Evolutionary conservation across 768 basidiomycete genomes (phyloP).

Genomic region (Myochromella boudieri): DNA sequence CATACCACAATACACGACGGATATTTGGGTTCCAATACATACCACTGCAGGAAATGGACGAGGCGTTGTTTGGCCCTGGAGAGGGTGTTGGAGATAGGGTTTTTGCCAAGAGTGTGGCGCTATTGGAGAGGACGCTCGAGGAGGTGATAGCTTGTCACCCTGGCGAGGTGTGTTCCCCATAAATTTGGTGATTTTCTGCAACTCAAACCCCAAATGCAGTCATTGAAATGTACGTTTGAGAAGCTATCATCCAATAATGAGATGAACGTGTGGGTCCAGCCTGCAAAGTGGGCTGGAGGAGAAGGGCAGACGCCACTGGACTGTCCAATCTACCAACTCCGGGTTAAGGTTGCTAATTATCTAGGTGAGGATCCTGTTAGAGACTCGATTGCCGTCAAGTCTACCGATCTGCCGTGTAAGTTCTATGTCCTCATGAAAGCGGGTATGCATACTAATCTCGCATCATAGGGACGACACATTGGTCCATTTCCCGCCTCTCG

Average conservation of each 20-base stretch:
- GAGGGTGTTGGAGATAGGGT: slow-evolving; percentile 64
- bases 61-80: slow-evolving; percentile 63
- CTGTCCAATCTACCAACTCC: slow-evolving; percentile 63
- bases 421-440: not conserved
- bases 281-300: slow-evolving; percentile 43
- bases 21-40: slow-evolving; percentile 96
- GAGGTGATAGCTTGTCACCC: slow-evolving; percentile 65
- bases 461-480: slow-evolving; percentile 59
- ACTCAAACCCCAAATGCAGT: slow-evolving; percentile 32
- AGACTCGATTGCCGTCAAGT: slow-evolving; percentile 35
- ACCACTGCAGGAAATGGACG: slow-evolving; percentile 85
- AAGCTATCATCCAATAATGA: slow-evolving; percentile 40
- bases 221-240: slow-evolving; percentile 62
- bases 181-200: slow-evolving; percentile 3
- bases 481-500: slow-evolving; percentile 46
- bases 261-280: slow-evolving; percentile 70
- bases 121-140: slow-evolving; percentile 68
- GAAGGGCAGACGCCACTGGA: slow-evolving; percentile 40
- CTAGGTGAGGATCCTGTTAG: slow-evolving; percentile 35
- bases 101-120: slow-evolving; percentile 69
- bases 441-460: too few relatives aligned
- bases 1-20: slow-evolving; percentile 83
- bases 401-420: slow-evolving; percentile 29
- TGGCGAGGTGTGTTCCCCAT: slow-evolving; percentile 43
- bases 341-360: slow-evolving; percentile 44